These are phyloP conservation scores for Penicillium sp. DNA, from an alignment of 2,329 filamentous ascomycete species.

Conservation along the genomic window DNA sequence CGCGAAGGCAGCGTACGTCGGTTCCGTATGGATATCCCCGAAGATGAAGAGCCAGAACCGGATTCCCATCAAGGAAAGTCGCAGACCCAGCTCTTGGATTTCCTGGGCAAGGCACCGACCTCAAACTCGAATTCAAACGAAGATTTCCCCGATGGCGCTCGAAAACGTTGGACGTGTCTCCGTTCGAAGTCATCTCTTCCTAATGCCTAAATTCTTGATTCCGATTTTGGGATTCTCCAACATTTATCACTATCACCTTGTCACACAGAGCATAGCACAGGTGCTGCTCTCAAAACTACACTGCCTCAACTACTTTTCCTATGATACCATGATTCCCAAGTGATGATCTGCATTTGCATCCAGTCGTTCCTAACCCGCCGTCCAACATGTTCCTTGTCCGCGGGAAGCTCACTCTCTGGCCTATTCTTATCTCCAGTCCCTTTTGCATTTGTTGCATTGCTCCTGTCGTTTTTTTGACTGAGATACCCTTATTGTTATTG, in stretches of 20 bases:
- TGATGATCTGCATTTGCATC: constrained; percentile 10
- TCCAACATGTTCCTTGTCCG: background rate
- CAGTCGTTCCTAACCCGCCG: background rate
- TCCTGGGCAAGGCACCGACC: background rate
- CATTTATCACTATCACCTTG: background rate
- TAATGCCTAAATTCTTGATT: background rate
- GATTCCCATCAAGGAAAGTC: background rate
- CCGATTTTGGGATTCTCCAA: background rate
- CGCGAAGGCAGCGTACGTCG: constrained; percentile 48
- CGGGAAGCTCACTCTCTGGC: background rate
- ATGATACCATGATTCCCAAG: constrained; percentile 9
- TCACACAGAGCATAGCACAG: constrained; percentile 1
- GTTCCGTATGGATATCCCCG: constrained; percentile 45
- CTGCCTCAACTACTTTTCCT: background rate
- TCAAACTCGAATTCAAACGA: background rate
- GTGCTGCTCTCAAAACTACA: constrained; percentile 1
- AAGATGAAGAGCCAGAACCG: constrained; percentile 26
- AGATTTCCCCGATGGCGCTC: background rate
- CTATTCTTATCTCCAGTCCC: background rate
- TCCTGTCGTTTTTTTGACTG: constrained; percentile 1
- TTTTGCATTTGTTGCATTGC: constrained; percentile 2
- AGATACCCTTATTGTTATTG: constrained; percentile 8
- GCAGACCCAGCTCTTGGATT: constrained; percentile 12
- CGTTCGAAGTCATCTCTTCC: constrained; percentile 14
- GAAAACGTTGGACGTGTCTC: constrained; percentile 17